Base-by-base conservation (phyloP, 2,329 filamentous ascomycete species). In the Penicillium sp. region DNA sequence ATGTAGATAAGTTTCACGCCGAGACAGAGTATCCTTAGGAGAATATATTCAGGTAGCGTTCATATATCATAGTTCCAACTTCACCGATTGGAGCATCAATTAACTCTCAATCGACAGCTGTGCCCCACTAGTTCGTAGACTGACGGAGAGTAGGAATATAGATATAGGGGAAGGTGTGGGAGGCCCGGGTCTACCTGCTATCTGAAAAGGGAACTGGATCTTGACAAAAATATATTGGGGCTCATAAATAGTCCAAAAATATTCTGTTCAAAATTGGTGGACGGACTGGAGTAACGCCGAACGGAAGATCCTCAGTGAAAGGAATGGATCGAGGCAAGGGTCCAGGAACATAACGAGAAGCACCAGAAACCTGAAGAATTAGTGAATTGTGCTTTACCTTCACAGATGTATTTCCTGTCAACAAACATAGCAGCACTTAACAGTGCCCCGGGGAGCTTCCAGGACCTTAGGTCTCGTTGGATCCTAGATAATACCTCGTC, bases 11-110 rank as follows among this genome's bases (percentile, higher is more conserved):
- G 18, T 32, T 38, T 34, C 37, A 32, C 28, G 26, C n/a, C 16
- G 22, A 45, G 11, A 38, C 18, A 6, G 28, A 43, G 18, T 3
- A 20, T 20, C 18, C 18, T 20, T 20, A 20, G 18, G 18, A 27
- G 24, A 11, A 34, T 9, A 10, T 11, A 28, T 38, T 10, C 3
- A 32, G 4, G 8, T n/a, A 27, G n/a, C 13, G 11, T 9, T 26
- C 7, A 1, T 37, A 38, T 4, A 6, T 37, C 22, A 36, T 8
- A 37, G n/a, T 36, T 55, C 48, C 54, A 31, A 26, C 16, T 37
- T 32, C 10, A 37, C 52, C 50, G 47, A 54, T 47, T 55, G 52
- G 48, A 37, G 34, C 31, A 31, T 5, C 13, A 5, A 34, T 7
- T 22, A 18, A n/a, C 9, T 14, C 13, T 6, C 13, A 14, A 24